phyloP scores from a whole-genome alignment of 116 monocot genomes.

The Iris pallida region DNA sequence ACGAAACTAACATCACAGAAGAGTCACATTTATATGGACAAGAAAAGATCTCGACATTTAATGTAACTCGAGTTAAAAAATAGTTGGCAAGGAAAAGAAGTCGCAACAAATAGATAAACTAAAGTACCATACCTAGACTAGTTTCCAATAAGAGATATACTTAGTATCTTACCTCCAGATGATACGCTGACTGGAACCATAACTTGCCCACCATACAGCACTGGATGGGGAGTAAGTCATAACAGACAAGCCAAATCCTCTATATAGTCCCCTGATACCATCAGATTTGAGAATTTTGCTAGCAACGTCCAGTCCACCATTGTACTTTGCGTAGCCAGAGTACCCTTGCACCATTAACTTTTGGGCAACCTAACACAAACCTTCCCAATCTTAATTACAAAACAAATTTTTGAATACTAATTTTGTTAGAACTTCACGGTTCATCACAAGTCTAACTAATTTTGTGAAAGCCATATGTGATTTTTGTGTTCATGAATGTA shows the following conservation, averaged over 20 bases:
- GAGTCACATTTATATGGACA: too few relatives aligned
- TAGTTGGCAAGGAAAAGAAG: too few relatives aligned
- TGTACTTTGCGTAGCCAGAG: slow-evolving; percentile 84
- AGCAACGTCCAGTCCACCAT: slow-evolving; percentile 83
- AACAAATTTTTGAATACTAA: not conserved
- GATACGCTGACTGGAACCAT: slow-evolving; percentile 90
- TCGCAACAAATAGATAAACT: too few relatives aligned
- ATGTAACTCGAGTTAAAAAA: too few relatives aligned
- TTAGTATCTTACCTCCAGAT: slow-evolving; percentile 73
- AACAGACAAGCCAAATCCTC: slow-evolving; percentile 92
- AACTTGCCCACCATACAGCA: slow-evolving; percentile 99
- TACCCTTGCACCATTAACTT: slow-evolving; percentile 99
- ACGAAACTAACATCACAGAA: not conserved
- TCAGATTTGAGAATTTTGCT: slow-evolving; percentile 54
- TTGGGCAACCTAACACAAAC: slow-evolving; percentile 76
- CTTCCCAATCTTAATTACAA: slow-evolving; percentile 4
- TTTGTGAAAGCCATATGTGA: too few relatives aligned
- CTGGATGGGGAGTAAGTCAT: slow-evolving; percentile 96
- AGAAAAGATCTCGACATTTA: too few relatives aligned
- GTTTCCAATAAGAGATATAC: too few relatives aligned
- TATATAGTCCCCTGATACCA: slow-evolving; percentile 43
- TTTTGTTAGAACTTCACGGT: not conserved
- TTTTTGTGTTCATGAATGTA: too few relatives aligned
- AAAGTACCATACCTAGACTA: too few relatives aligned
- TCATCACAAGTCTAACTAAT: not conserved